Evolutionary conservation across 2,329 filamentous ascomycete genomes (phyloP).

Genomic region (Neofusicoccum cordaticola): DNA sequence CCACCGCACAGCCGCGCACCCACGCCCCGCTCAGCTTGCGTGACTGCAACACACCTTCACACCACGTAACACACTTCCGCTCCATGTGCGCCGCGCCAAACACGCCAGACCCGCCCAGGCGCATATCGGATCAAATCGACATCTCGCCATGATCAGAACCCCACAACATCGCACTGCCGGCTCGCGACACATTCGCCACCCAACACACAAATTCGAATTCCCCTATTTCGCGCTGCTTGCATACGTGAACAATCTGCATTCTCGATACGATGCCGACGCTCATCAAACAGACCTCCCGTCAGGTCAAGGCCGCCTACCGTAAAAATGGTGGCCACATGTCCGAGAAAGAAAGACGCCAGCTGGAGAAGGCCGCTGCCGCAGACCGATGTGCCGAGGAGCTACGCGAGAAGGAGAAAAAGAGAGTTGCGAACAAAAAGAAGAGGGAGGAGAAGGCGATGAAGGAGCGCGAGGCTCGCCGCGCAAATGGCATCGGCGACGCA

Average conservation of each 20-base stretch:
- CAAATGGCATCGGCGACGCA: conserved; percentile 34
- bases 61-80: too few relatives aligned
- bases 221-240: neutral
- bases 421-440: conserved; percentile 18
- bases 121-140: too few relatives aligned
- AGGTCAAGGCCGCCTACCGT: conserved; percentile 34
- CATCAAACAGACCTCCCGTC: conserved; percentile 30
- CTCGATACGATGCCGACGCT: neutral
- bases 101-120: too few relatives aligned
- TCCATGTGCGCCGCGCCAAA: too few relatives aligned
- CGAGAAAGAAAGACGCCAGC: conserved; percentile 28
- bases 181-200: neutral
- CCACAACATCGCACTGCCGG: too few relatives aligned
- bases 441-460: conserved; percentile 32
- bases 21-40: too few relatives aligned
- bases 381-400: conserved; percentile 32
- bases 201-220: neutral
- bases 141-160: too few relatives aligned
- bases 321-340: conserved; percentile 28
- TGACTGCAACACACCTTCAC: too few relatives aligned
- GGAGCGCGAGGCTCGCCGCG: conserved; percentile 28
- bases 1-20: too few relatives aligned
- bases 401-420: conserved; percentile 33
- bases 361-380: conserved; percentile 31
- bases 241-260: too few relatives aligned